Conservation (phyloP, 2,329 filamentous ascomycete genomes). For the Cladosporium sp. region DNA sequence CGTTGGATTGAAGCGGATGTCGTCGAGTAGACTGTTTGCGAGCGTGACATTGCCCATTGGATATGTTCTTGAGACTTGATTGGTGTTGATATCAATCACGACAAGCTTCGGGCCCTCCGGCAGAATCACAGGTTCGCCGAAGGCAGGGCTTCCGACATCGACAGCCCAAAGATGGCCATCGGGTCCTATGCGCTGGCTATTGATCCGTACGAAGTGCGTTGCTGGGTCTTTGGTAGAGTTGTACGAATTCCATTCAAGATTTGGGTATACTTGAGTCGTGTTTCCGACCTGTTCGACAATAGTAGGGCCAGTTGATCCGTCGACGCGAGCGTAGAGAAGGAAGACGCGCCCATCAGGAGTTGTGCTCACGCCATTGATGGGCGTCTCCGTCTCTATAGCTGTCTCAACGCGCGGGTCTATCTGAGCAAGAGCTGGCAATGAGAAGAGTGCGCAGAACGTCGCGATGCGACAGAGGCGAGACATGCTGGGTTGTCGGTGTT, state of each 20-base stretch:
- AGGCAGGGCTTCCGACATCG: conserved; percentile 33
- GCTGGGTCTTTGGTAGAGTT: conserved; percentile 29
- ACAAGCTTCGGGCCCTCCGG: conserved; percentile 39
- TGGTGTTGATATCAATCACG: conserved; percentile 36
- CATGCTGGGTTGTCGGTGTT: neutral
- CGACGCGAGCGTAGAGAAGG: conserved; percentile 33
- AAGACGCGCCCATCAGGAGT: conserved; percentile 35
- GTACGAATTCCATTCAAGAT: conserved; percentile 36
- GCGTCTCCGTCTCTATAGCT: conserved; percentile 25
- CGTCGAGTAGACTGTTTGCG: conserved; percentile 36
- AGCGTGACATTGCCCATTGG: conserved; percentile 37
- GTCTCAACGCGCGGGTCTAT: conserved; percentile 25
- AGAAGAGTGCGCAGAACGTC: neutral
- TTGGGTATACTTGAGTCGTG: conserved; percentile 30
- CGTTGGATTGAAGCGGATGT: conserved; percentile 38
- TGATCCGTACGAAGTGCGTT: conserved; percentile 30
- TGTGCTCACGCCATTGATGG: conserved; percentile 31
- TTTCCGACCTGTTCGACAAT: conserved; percentile 34
- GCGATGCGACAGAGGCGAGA: neutral
- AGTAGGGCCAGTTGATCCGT: conserved; percentile 35
- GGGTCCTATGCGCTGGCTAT: conserved; percentile 36
- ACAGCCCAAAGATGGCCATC: conserved; percentile 38
- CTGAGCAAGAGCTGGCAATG: neutral
- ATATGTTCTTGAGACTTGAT: conserved; percentile 37
- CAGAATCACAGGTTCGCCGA: conserved; percentile 33